phyloP scores from a whole-genome alignment of 2,329 filamentous ascomycete species.

The Verruconis gallopava region DNA sequence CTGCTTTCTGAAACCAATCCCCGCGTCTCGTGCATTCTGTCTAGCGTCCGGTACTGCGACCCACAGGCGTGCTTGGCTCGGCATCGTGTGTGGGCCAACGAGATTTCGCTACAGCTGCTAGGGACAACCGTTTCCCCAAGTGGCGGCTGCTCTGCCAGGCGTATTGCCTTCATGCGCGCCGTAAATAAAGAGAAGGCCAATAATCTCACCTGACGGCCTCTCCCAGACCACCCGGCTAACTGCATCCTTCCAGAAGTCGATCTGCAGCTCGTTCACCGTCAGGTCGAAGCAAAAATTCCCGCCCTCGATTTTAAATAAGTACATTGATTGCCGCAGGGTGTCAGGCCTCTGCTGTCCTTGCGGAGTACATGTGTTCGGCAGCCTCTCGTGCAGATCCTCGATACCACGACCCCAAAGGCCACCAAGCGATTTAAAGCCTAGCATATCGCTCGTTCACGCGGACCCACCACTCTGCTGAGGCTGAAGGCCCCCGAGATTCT shows the following conservation, averaged over 20 bases:
- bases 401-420: not conserved
- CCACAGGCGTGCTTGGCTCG: not conserved
- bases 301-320: not conserved
- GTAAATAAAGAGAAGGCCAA: not conserved
- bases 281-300: not conserved
- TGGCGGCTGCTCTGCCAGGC: not conserved
- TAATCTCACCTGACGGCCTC: not conserved
- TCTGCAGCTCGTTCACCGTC: slow-evolving; percentile 8
- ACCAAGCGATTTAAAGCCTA: not conserved
- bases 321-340: slow-evolving; percentile 4
- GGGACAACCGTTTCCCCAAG: not conserved
- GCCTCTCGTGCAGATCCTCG: slow-evolving; percentile 1
- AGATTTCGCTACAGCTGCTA: not conserved
- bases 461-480: slow-evolving; percentile 1
- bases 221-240: not conserved
- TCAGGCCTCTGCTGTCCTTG: not conserved
- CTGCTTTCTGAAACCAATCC: slow-evolving; percentile 6
- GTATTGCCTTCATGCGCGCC: slow-evolving; percentile 4
- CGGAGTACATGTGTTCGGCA: slow-evolving; percentile 5
- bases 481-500: not conserved
- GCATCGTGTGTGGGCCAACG: not conserved
- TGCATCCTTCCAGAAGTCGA: not conserved
- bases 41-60: not conserved
- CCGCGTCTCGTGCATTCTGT: not conserved
- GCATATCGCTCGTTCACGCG: not conserved